Evolutionary conservation across 2,329 filamentous ascomycete genomes (phyloP), one percentile per base, ranked within the genome.

Genomic region (Cladosporium sp.): DNA sequence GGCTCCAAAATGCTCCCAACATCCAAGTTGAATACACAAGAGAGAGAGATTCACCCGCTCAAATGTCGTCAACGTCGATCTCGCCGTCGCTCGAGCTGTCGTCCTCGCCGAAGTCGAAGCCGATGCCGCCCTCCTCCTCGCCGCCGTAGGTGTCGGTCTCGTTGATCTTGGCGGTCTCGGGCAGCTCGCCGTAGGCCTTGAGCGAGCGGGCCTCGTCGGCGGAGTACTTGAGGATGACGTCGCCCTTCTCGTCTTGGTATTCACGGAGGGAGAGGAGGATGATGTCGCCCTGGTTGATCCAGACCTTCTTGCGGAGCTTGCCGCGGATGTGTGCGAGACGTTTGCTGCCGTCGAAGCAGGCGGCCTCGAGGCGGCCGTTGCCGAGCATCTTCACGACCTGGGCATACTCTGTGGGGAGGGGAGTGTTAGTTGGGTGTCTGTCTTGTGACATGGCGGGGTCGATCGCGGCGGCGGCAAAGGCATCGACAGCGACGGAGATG

Each of bases 221-320:
- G 52, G 83, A 88, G 82, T 96, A 96, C 79, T 96, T 97, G 70
- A 95, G 84, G 68, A 93, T 92, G 43, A 95, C 88, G 67, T 93
- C 89, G 62, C 88, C 89, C 77, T 95, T 95, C 75, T 92, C 87
- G 73, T 93, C 89, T 71, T 95, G 89, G 76, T 95, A 95, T 72
- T 95, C 90, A 63, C 89, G 88, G 55, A 95, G 85, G 30, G 86
- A 91, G 55, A 92, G 79, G 40, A 92, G 82, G 70, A 92, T 91
- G 70, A 96, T 96, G 71, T 96, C 89, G 68, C 90, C 90, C 77
- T 96, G 90, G 80, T 96, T 96, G 81, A 96, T 96, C 90, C 90
- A 96, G 73, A 97, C 93, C 83, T 99, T 99, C 83, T 99, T 99
- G 67, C 93, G 85, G 66, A 99, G 88, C 77, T 99, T 97, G 76